phyloP scores from a whole-genome alignment of 2,329 filamentous ascomycete genomes.

The Alternaria infectoria region DNA sequence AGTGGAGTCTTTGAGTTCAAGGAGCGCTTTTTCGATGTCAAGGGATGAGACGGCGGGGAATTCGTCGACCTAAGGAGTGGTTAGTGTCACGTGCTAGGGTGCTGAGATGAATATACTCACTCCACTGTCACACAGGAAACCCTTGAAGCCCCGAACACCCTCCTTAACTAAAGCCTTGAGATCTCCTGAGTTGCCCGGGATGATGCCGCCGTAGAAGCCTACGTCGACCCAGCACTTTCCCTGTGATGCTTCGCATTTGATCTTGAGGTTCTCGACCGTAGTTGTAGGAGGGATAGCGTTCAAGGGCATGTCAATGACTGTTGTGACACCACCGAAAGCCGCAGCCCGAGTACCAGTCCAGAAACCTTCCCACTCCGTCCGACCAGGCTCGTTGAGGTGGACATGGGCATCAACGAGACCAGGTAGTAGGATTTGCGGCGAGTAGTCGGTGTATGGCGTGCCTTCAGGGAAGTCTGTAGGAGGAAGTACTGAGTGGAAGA shows the following conservation, averaged over 20 bases:
- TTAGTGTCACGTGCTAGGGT: slow-evolving; percentile 24
- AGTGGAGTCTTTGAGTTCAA: slow-evolving; percentile 76
- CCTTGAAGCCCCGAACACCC: slow-evolving; percentile 95
- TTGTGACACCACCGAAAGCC: slow-evolving; percentile 94
- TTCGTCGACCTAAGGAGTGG: slow-evolving; percentile 74
- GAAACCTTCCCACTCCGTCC: slow-evolving; percentile 99
- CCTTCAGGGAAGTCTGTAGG: slow-evolving; percentile 73
- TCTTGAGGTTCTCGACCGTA: slow-evolving; percentile 78
- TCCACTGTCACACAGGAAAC: slow-evolving; percentile 95
- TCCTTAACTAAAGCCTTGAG: slow-evolving; percentile 80
- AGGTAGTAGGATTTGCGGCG: slow-evolving; percentile 82
- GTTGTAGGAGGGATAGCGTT: slow-evolving; percentile 98
- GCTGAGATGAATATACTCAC: slow-evolving; percentile 60
- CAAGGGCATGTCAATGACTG: slow-evolving; percentile 95
- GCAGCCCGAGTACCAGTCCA: slow-evolving; percentile 92
- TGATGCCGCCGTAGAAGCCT: slow-evolving; percentile 95
- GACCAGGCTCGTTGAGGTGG: slow-evolving; percentile 94
- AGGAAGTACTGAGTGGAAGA: slow-evolving; percentile 77
- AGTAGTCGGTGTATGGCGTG: slow-evolving; percentile 81
- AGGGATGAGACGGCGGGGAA: slow-evolving; percentile 86
- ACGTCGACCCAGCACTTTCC: slow-evolving; percentile 98
- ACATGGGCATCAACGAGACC: slow-evolving; percentile 97
- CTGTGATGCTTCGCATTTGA: slow-evolving; percentile 82
- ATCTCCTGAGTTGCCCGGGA: slow-evolving; percentile 85
- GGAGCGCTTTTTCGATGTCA: slow-evolving; percentile 83